Percentiles rank a stretch among this genome's conserved stretches.
phyloP scores from a whole-genome alignment of 1,284 basidiomycete genomes.

The Apiotrichum mycotoxinovorans region DNA sequence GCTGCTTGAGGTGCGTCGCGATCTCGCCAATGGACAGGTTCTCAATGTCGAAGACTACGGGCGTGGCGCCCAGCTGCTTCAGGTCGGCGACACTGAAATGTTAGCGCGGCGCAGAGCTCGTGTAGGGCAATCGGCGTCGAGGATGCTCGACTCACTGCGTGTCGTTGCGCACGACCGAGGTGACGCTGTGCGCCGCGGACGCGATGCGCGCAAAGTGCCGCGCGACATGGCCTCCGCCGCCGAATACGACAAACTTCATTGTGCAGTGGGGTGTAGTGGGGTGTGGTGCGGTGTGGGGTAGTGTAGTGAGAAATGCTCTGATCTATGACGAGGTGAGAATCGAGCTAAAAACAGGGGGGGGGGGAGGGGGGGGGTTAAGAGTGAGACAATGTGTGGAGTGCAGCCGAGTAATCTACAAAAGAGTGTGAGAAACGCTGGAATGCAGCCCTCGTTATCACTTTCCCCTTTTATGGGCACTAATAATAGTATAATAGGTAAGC shows the following conservation, averaged over 20 bases:
- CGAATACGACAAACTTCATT: slow-evolving; percentile 40
- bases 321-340: too few species aligned
- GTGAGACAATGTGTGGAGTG: too few species aligned
- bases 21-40: slow-evolving; percentile 56
- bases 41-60: slow-evolving; percentile 62
- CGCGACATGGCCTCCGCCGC: slow-evolving; percentile 53
- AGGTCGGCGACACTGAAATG: slow-evolving; percentile 52
- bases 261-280: not conserved
- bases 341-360: too few species aligned
- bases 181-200: slow-evolving; percentile 51
- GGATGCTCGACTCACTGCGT: slow-evolving; percentile 30
- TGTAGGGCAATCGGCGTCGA: not conserved
- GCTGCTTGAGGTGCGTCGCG: slow-evolving; percentile 54
- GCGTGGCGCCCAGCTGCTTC: slow-evolving; percentile 53
- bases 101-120: not conserved
- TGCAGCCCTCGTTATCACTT: too few species aligned
- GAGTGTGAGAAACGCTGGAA: too few species aligned
- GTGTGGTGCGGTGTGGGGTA: too few species aligned
- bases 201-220: slow-evolving; percentile 59
- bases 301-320: too few species aligned
- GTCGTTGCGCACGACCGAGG: slow-evolving; percentile 59
- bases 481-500: too few species aligned
- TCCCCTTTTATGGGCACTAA: too few species aligned
- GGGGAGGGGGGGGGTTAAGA: too few species aligned
- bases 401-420: too few species aligned